Percentiles rank a stretch among this genome's conserved stretches.
Evolutionary conservation across 495 filamentous ascomycete species (phyloP).

Genomic region (Talaromyces stipitatus): DNA sequence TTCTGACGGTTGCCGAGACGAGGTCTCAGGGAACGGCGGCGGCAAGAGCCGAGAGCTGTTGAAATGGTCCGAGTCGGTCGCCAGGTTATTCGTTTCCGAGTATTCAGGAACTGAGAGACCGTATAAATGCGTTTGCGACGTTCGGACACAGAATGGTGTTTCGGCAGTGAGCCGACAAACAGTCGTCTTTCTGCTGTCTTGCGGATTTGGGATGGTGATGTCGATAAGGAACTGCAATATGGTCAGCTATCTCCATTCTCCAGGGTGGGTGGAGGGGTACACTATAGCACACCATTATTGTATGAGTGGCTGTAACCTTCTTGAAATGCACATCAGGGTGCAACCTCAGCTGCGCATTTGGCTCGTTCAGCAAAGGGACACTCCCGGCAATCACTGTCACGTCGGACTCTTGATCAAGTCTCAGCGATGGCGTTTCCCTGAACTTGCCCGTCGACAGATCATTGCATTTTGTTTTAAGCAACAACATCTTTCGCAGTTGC

Average conservation of each 20-base stretch:
- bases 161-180: slow-evolving; percentile 5
- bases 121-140: background rate
- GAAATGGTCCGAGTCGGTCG: background rate
- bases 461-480: background rate
- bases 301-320: background rate
- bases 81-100: background rate
- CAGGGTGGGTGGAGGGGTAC: background rate
- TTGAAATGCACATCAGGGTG: slow-evolving; percentile 4
- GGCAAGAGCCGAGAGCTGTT: background rate
- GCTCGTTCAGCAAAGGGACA: background rate
- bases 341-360: background rate
- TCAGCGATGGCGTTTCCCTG: background rate
- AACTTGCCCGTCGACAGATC: slow-evolving; percentile 2
- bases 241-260: too few species aligned
- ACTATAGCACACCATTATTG: background rate
- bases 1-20: background rate
- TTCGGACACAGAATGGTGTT: background rate
- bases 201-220: slow-evolving; percentile 1
- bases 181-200: background rate
- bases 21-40: background rate
- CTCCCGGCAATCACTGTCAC: background rate
- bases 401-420: background rate
- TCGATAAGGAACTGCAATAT: slow-evolving; percentile 1
- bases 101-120: slow-evolving; percentile 1
- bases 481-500: background rate